Percentiles rank a stretch among this genome's conserved stretches.
Conservation (phyloP, 2,329 filamentous ascomycete species). For the Xylariaceae sp. region DNA sequence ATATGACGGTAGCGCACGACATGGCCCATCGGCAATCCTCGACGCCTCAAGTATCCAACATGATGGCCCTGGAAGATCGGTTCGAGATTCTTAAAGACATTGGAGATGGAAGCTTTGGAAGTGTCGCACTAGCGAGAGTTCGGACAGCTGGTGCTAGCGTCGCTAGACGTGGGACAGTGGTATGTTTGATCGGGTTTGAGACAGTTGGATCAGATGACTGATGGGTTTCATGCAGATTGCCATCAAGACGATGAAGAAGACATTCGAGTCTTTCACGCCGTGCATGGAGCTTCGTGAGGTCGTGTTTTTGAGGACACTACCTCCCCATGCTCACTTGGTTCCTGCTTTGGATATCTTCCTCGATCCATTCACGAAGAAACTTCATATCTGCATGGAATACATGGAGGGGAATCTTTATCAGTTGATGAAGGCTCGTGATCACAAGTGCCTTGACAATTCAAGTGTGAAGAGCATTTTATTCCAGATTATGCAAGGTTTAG, state of each 20-base stretch:
- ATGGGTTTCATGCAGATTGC: slow-evolving; percentile 63
- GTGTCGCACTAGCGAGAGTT: slow-evolving; percentile 86
- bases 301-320: slow-evolving; percentile 88
- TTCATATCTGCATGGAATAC: slow-evolving; percentile 98
- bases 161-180: slow-evolving; percentile 85
- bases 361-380: slow-evolving; percentile 90
- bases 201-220: slow-evolving; percentile 4
- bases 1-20: slow-evolving; percentile 76
- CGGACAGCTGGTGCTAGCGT: slow-evolving; percentile 84
- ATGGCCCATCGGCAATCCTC: slow-evolving; percentile 64
- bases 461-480: slow-evolving; percentile 98
- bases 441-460: slow-evolving; percentile 83
- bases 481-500: slow-evolving; percentile 92
- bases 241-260: slow-evolving; percentile 99
- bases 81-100: slow-evolving; percentile 98
- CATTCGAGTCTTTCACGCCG: slow-evolving; percentile 84
- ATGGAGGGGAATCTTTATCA: slow-evolving; percentile 99
- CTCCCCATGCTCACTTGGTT: slow-evolving; percentile 86
- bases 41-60: slow-evolving; percentile 42
- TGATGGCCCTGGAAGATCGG: slow-evolving; percentile 76
- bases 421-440: slow-evolving; percentile 95
- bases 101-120: slow-evolving; percentile 97
- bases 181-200: slow-evolving; percentile 46
- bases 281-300: slow-evolving; percentile 95
- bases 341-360: slow-evolving; percentile 97